These are phyloP conservation scores for Huntiella omanensis DNA, from an alignment of 2,329 filamentous ascomycete genomes.

Conservation along the genomic window DNA sequence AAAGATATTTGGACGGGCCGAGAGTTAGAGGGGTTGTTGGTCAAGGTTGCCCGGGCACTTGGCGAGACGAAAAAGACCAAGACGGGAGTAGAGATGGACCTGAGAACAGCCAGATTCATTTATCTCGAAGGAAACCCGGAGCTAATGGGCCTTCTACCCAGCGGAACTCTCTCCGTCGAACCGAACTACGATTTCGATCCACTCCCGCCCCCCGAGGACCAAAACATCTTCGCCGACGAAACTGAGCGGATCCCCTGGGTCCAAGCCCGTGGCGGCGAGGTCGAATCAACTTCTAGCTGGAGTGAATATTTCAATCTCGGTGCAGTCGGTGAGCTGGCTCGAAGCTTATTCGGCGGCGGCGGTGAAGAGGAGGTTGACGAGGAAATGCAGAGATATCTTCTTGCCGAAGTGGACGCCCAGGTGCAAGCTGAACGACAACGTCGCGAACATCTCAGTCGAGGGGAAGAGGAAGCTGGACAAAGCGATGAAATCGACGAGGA, in stretches of 20 bases:
- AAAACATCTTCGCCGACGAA: slow-evolving; percentile 31
- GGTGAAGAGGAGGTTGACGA: neutral
- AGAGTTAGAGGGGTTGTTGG: slow-evolving; percentile 47
- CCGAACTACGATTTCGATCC: slow-evolving; percentile 67
- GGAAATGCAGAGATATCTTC: neutral
- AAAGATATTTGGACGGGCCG: slow-evolving; percentile 78
- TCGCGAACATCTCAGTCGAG: no score
- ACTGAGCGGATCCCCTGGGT: slow-evolving; percentile 26
- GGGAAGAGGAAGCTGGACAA: no score
- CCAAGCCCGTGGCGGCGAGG: slow-evolving; percentile 6
- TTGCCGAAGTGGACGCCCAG: no score
- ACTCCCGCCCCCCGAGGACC: slow-evolving; percentile 45
- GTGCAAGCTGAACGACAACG: no score
- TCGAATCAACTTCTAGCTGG: slow-evolving; percentile 14
- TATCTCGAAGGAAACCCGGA: slow-evolving; percentile 57
- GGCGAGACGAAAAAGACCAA: neutral
- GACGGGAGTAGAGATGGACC: slow-evolving; percentile 20
- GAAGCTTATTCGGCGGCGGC: slow-evolving; percentile 7
- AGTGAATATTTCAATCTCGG: slow-evolving; percentile 3
- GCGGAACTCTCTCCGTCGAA: slow-evolving; percentile 39
- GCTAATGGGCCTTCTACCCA: slow-evolving; percentile 52
- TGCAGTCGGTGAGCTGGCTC: slow-evolving; percentile 7
- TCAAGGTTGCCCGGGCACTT: slow-evolving; percentile 25
- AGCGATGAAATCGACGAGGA: no score
- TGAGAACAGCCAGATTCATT: slow-evolving; percentile 46